phyloP scores from a whole-genome alignment of 1,284 basidiomycete species.

The Rhodotorula sp. region DNA sequence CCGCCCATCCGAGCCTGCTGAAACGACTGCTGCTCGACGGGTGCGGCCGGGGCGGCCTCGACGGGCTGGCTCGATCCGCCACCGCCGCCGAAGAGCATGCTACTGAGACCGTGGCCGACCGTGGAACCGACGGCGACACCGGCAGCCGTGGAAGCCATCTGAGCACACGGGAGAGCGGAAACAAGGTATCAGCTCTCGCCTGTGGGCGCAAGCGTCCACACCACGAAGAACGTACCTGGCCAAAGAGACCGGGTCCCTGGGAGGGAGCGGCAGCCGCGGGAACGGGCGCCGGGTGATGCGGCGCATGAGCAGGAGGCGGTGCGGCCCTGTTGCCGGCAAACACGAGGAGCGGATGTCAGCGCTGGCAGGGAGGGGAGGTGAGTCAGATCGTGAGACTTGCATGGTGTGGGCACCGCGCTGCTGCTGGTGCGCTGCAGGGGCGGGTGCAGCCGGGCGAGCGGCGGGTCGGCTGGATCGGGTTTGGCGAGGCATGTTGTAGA shows the following conservation, averaged over 20 bases:
- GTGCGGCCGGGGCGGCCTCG: constrained; percentile 48
- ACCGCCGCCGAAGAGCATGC: constrained; percentile 57
- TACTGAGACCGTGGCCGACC: constrained; percentile 57
- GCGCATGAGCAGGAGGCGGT: constrained; percentile 24
- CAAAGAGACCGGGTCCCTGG: constrained; percentile 28
- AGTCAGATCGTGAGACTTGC: constrained; percentile 10
- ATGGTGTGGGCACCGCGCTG: constrained; percentile 28
- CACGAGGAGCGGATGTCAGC: neutral
- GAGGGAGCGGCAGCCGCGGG: constrained; percentile 22
- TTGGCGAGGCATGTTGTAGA: constrained; percentile 29
- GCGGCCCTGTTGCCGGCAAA: constrained; percentile 14
- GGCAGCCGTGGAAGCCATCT: constrained; percentile 58
- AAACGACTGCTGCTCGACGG: constrained; percentile 47
- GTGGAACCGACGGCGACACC: constrained; percentile 57
- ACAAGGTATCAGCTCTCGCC: neutral
- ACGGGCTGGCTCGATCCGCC: constrained; percentile 44
- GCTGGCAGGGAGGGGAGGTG: neutral
- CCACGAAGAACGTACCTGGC: constrained; percentile 10
- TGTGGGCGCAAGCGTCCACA: neutral
- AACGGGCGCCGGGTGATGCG: constrained; percentile 20
- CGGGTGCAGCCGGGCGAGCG: constrained; percentile 19
- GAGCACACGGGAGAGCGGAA: neutral
- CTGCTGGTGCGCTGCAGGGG: constrained; percentile 14
- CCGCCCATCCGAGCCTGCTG: constrained; percentile 45
- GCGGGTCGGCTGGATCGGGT: constrained; percentile 32